Evolutionary conservation across 768 basidiomycete genomes (phyloP).

Genomic region (Tylopilus plumbeoviolaceoides): DNA sequence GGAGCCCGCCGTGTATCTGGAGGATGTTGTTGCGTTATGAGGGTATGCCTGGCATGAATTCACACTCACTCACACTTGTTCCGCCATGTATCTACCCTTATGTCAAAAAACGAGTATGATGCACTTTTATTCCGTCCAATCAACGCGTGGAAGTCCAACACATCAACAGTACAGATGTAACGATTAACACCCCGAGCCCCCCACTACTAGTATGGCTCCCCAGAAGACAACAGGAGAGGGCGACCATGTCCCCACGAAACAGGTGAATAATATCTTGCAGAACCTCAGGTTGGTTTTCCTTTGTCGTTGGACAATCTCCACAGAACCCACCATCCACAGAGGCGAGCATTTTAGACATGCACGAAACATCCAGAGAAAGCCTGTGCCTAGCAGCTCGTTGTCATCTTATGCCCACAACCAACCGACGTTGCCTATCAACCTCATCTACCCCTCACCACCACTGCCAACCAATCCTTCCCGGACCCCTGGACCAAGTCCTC

Average conservation of each 20-base stretch:
- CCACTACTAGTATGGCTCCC: conserved; percentile 10
- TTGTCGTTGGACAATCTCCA: neutral
- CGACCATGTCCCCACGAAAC: conserved; percentile 14
- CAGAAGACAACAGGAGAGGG: conserved; percentile 5
- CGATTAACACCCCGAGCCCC: neutral
- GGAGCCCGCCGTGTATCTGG: conserved; percentile 6
- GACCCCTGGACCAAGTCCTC: conserved; percentile 48
- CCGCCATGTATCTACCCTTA: conserved; percentile 26
- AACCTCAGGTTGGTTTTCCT: conserved; percentile 23
- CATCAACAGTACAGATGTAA: conserved; percentile 1
- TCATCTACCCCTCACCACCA: conserved; percentile 30
- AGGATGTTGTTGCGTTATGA: conserved; percentile 16
- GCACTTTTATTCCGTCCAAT: neutral
- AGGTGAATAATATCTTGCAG: conserved; percentile 28
- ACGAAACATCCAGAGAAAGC: conserved; percentile 46
- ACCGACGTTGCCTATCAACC: conserved; percentile 43
- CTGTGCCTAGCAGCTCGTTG: conserved; percentile 14
- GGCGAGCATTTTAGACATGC: conserved; percentile 69
- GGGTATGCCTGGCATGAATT: conserved; percentile 33
- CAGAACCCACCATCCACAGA: conserved; percentile 31
- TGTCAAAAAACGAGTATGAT: conserved; percentile 27
- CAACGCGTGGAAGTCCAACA: neutral
- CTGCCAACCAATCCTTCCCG: conserved; percentile 11
- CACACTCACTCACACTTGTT: conserved; percentile 15
- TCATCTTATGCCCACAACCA: conserved; percentile 32